These are phyloP conservation scores for Oemleria cerasiformis DNA, from an alignment of 306 rosid species.

Conservation along the genomic window DNA sequence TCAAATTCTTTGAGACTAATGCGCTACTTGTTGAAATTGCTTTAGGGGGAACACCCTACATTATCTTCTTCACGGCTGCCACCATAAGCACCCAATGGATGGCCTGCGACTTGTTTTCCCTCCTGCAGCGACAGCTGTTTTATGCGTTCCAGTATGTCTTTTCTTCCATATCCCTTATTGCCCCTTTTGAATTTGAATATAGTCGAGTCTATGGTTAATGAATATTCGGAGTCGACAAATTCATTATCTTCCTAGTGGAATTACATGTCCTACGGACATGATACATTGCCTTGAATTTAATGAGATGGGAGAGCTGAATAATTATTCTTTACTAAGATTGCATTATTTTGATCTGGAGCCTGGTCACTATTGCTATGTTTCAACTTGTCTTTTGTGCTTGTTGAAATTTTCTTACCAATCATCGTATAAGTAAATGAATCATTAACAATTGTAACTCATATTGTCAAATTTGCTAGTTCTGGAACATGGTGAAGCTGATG, in stretches of 20 bases:
- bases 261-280: not conserved
- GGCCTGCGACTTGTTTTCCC: constrained; percentile 95
- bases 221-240: not conserved
- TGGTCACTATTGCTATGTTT: not conserved
- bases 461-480: constrained; percentile 56
- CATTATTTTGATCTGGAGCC: not conserved
- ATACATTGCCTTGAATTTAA: not conserved
- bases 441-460: constrained; percentile 24
- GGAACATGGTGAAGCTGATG: constrained; percentile 63
- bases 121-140: constrained; percentile 80
- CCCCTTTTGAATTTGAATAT: not conserved
- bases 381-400: not conserved
- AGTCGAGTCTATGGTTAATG: not conserved
- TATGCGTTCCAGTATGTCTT: constrained; percentile 61
- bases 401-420: not conserved
- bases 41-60: constrained; percentile 84
- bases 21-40: constrained; percentile 15
- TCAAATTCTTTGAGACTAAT: not conserved
- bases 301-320: not conserved
- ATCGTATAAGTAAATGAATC: not conserved
- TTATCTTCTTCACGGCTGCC: constrained; percentile 97
- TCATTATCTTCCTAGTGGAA: not conserved
- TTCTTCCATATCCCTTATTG: constrained; percentile 7
- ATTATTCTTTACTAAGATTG: not conserved
- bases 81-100: constrained; percentile 98